Evolutionary conservation across 331 rosid genomes (phyloP).

Genomic region (Acacia concinna): DNA sequence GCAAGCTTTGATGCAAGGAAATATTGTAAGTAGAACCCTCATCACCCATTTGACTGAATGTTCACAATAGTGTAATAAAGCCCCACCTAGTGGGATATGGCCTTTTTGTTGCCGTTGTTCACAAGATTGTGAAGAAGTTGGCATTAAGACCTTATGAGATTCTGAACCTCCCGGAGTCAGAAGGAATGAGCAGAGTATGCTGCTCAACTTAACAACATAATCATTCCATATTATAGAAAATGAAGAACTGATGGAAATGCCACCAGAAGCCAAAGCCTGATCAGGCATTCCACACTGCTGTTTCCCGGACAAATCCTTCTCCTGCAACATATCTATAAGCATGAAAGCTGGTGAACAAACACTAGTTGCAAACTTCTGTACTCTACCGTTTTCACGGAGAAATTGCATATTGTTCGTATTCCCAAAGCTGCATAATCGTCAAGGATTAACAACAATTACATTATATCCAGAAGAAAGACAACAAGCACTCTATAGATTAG

Average conservation of each 20-base stretch:
- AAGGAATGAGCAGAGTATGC: conserved; percentile 86
- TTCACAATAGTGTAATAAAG: conserved; percentile 2
- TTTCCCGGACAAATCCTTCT: conserved; percentile 45
- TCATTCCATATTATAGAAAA: conserved; percentile 67
- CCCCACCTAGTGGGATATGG: no score
- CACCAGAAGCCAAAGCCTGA: conserved; percentile 42
- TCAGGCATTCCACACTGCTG: conserved; percentile 39
- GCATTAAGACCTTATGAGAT: conserved; percentile 35
- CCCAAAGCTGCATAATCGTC: conserved; percentile 70
- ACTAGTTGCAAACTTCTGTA: conserved; percentile 93
- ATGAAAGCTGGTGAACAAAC: conserved; percentile 90
- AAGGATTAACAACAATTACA: conserved; percentile 41
- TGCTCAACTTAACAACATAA: conserved; percentile 68
- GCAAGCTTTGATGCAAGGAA: conserved; percentile 91
- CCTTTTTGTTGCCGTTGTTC: no score
- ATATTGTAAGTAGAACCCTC: conserved; percentile 73
- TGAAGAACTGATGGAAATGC: conserved; percentile 45
- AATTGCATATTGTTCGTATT: conserved; percentile 80
- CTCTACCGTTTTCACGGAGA: conserved; percentile 91
- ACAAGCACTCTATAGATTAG: background rate
- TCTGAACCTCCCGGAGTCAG: conserved; percentile 59
- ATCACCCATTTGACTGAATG: conserved; percentile 78
- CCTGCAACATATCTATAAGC: conserved; percentile 72
- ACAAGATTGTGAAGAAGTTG: background rate
- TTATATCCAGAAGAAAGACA: conserved; percentile 28